A percentile compares a stretch with the other conserved stretches of the same genome.
phyloP scores from a whole-genome alignment of 2,329 filamentous ascomycete genomes.

The Cladophialophora exuberans region DNA sequence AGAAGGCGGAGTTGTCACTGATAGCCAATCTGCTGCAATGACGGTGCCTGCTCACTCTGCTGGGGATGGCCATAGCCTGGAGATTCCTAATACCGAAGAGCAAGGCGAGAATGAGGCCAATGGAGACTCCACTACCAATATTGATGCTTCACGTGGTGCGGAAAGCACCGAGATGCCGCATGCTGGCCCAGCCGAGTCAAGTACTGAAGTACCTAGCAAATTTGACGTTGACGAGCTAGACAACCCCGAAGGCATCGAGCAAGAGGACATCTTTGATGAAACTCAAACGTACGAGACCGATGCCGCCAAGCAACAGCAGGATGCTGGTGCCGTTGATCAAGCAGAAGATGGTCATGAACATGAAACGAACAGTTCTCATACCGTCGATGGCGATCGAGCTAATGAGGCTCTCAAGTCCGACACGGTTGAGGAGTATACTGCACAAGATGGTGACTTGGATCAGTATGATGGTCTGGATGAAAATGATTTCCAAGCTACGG shows the following conservation, averaged over 20 bases:
- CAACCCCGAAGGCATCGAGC: not conserved
- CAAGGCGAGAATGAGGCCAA: no score
- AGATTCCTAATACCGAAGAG: no score
- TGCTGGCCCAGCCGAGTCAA: no score
- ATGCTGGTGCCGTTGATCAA: not conserved
- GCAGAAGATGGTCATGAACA: conserved; percentile 13
- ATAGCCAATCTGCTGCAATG: no score
- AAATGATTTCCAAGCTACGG: conserved; percentile 18
- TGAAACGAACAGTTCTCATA: conserved; percentile 25
- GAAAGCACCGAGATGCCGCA: not conserved
- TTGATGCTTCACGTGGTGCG: no score
- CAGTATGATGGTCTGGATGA: conserved; percentile 13
- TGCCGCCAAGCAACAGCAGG: not conserved
- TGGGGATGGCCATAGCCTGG: no score
- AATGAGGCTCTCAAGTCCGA: not conserved
- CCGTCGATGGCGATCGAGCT: conserved; percentile 15
- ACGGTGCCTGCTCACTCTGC: no score
- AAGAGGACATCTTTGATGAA: conserved; percentile 12
- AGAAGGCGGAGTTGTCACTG: no score
- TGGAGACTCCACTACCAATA: no score
- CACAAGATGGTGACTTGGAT: not conserved
- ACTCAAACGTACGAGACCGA: not conserved
- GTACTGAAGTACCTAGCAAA: conserved; percentile 3
- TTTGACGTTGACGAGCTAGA: not conserved
- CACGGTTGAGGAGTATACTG: conserved; percentile 3